Evolutionary conservation across 495 filamentous ascomycete species (phyloP), one percentile per base, ranked within the genome.

Genomic region (Annulohypoxylon moriforme): DNA sequence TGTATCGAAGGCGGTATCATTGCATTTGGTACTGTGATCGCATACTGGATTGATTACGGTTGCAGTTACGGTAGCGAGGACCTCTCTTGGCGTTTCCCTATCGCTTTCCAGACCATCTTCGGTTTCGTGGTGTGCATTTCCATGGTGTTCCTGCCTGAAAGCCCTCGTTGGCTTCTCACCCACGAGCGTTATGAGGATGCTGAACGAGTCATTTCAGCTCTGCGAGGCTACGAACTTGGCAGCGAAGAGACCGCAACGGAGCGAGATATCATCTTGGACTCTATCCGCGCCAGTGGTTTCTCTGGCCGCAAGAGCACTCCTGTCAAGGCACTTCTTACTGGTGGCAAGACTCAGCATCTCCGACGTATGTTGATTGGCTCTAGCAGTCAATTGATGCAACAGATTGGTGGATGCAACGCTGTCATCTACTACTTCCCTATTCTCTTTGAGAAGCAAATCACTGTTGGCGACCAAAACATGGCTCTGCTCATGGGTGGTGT

Each of bases 21-120:
- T 67, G 90, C 90, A 29, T 90, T 93, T 49, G 91, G 91, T 61
- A 88, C 85, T 8, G 81, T 92, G 36, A 87, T 92, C 22, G 89
- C 90, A 18, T 93, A 93, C 79, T 93, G 91, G 91, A 83, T 93
- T 46, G 90, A 92, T 67, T 93, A 90, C 67, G 91, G 90, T 64
- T 82, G 87, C 46, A 87, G 85, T 27, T 93, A 90, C 69, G 89
- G 87, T 10, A 82, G 85, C 1, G 68, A 78, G 7, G 85, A 88
- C 65, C 78, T 91, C 3, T 85, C 86, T 4, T 93, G 91, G 91
- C 82, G 91, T 38, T 90, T 92, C 80, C 91, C 91, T 16, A 92
- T 93, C 61, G 89, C 89, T 3, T 92, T 92, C 85, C 91, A 93
- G 80, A 83, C 89, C 50, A 61, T 92, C 22, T 92, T 92, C 71